Conservation (phyloP, 139 green algal genomes). For the Protoeuglena noctilucae region DNA sequence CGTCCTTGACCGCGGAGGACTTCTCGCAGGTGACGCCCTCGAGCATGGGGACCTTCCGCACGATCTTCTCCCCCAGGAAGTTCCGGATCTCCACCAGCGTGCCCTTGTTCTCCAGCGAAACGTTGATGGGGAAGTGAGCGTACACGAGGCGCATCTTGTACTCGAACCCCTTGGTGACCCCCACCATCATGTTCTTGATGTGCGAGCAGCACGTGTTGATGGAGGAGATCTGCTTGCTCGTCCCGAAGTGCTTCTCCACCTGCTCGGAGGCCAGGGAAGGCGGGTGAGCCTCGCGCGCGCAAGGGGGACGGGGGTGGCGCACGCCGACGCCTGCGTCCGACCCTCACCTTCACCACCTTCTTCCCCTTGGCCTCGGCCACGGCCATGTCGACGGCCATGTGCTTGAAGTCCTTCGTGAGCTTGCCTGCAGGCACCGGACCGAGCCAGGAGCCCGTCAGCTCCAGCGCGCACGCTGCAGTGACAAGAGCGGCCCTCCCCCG, state of each 20-base stretch:
- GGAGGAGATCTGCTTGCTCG: slow-evolving; percentile 73
- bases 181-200: slow-evolving; percentile 75
- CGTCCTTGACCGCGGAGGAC: slow-evolving; percentile 82
- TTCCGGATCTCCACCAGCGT: slow-evolving; percentile 87
- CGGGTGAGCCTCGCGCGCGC: background rate
- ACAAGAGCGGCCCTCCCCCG: background rate
- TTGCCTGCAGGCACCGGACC: slow-evolving; percentile 19
- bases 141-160: slow-evolving; percentile 99
- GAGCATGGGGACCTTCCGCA: slow-evolving; percentile 85
- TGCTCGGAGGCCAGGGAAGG: slow-evolving; percentile 8
- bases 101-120: slow-evolving; percentile 75
- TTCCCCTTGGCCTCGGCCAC: background rate
- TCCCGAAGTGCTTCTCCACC: slow-evolving; percentile 77
- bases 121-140: slow-evolving; percentile 98
- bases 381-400: slow-evolving; percentile 27
- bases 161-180: slow-evolving; percentile 59
- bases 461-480: background rate
- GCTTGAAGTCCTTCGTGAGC: slow-evolving; percentile 65
- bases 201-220: slow-evolving; percentile 80
- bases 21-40: slow-evolving; percentile 58
- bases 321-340: slow-evolving; percentile 36
- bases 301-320: slow-evolving; percentile 2
- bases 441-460: background rate
- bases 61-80: slow-evolving; percentile 98
- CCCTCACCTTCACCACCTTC: slow-evolving; percentile 1